Evolutionary conservation across 1,139 yeast species (phyloP), one percentile per base, ranked within the genome.

Genomic region (Komagataea norvegica): DNA sequence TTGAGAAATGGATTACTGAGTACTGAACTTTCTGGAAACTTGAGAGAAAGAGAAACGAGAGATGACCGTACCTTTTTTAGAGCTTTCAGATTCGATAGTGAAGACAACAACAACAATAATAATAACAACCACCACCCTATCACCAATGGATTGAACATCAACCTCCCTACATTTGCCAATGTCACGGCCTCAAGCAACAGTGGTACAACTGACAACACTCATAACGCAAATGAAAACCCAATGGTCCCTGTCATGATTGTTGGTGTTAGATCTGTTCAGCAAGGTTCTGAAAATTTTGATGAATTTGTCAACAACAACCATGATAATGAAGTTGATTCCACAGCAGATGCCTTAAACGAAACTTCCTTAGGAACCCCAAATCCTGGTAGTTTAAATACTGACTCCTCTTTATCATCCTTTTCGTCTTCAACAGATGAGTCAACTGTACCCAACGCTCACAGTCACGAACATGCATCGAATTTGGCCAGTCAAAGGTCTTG

Each of bases 161-260:
- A n/a, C n/a, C n/a, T n/a, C n/a, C n/a, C n/a, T n/a, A n/a, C n/a
- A n/a, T n/a, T n/a, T n/a, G n/a, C n/a, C n/a, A n/a, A n/a, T n/a
- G n/a, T n/a, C n/a, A n/a, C n/a, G n/a, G n/a, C n/a, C n/a, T n/a
- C n/a, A 29, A n/a, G 45, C 38, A 3, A 29, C 41, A 13, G 36
- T 29, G 26, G 15, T 24, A 25, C 38, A 24, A 22, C 36, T 38
- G 18, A 38, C 11, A 52, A 44, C 24, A 8, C 24, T 8, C 10
- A 21, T 21, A 8, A 21, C 11, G 24, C 24, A 8, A 21, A 21
- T 21, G n/a, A n/a, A n/a, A n/a, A 22, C n/a, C 48, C 50, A 9
- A 53, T 64, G 42, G 65, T 75, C 2, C 82, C 82, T 0, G 74
- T 76, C 6, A 56, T 76, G 45, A 69, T 76, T 25, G 70, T 76